Base-by-base conservation (phyloP, 768 basidiomycete genomes). In the Xanthoconium stramineum region DNA sequence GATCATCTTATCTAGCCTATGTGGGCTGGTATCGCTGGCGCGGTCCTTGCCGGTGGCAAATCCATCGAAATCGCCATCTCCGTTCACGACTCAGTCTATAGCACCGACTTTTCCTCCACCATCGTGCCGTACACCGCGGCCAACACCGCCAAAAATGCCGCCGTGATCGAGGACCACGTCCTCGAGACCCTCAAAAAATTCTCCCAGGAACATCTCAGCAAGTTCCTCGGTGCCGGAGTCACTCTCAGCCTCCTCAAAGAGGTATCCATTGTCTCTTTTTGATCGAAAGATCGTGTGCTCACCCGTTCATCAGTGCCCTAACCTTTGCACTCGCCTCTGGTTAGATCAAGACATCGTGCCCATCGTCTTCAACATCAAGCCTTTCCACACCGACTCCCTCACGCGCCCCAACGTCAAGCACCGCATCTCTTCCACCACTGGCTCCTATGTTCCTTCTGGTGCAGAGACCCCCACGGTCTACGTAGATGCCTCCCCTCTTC, bases 291-390 rank as follows among this genome's bases (percentile, higher is more conserved):
- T 60, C 48, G 50, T 50, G 60, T 52, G 47, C 70, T 62, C 33
- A 71, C 49, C 58, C 45, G 53, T 70, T 39, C 50, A 56, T 13
- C 65, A 89, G 84, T 79, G 76, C 37, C 91, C 91, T 11, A 90
- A 91, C 65, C 74, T 94, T n/a, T 89, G 89, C 72, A 92, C 91
- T 29, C 83, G 84, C 40, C 80, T 94, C 12, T 94, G 91, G 91
- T 67, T 89, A 50, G 88, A 89, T 46, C 69, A 88, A 69, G 91
- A 93, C 65, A 85, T 92, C 48, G 89, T 93, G 19, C 91, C 91
- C 55, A 79, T 88, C 71, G 89, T 89, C 35, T 90, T 90, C 77
- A 89, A 89, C 72, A 89, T 90, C 80, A 90, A 91, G 70, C 80
- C 84, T 10, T 87, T 79, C 81, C 88, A 89, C 70, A 88, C 87